Evolutionary conservation across 2,329 filamentous ascomycete species (phyloP).

Genomic region (Pyrenochaeta sp.): DNA sequence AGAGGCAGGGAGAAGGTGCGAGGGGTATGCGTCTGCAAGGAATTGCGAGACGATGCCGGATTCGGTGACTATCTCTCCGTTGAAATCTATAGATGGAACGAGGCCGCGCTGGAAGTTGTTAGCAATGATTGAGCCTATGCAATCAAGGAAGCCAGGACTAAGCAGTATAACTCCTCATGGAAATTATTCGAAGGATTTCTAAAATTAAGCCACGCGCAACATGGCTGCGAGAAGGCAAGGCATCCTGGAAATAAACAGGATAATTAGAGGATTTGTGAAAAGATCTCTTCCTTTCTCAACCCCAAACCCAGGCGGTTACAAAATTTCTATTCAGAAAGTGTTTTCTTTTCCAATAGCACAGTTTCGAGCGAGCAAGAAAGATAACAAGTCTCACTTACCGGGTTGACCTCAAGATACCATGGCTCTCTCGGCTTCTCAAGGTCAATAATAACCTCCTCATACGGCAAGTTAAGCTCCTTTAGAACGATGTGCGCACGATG

Average conservation of each 20-base stretch:
- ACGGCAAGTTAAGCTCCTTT: slow-evolving; percentile 70
- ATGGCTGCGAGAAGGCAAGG: no score
- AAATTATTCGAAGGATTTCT: no score
- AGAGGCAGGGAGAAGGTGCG: slow-evolving; percentile 69
- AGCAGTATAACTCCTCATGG: neutral
- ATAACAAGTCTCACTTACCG: slow-evolving; percentile 53
- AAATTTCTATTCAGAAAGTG: no score
- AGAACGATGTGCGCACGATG: slow-evolving; percentile 79
- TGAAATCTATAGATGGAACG: slow-evolving; percentile 74
- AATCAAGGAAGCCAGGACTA: neutral
- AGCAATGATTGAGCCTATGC: neutral
- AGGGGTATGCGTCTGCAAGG: slow-evolving; percentile 73
- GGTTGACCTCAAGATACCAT: slow-evolving; percentile 81
- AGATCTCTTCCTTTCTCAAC: no score
- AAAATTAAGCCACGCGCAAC: no score
- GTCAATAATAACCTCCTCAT: slow-evolving; percentile 77
- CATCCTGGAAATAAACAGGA: no score
- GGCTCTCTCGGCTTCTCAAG: slow-evolving; percentile 71
- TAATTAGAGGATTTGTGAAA: no score
- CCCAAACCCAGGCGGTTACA: no score
- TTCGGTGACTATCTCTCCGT: slow-evolving; percentile 73
- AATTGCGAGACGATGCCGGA: slow-evolving; percentile 78
- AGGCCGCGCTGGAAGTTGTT: slow-evolving; percentile 66
- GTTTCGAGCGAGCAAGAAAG: no score
- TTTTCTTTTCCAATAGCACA: no score